A percentile compares a stretch with the other conserved stretches of the same genome.
Evolutionary conservation across 2,329 filamentous ascomycete species (phyloP).

Genomic region (Aspergillus japonicus): DNA sequence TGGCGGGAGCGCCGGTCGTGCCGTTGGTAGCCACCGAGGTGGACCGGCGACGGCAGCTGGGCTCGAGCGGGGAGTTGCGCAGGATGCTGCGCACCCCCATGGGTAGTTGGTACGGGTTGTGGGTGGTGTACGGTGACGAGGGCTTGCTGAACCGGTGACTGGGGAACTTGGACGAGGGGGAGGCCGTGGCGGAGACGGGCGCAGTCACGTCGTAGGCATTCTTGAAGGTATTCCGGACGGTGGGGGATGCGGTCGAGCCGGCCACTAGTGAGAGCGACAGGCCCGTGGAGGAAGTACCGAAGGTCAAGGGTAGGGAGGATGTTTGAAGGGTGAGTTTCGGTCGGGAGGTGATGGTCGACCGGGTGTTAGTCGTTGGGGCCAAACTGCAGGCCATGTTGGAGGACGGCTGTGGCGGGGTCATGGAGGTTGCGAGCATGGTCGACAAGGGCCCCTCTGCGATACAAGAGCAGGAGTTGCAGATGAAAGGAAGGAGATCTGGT

Average conservation of each 20-base stretch:
- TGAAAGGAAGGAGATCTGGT: background rate
- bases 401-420: constrained; percentile 19
- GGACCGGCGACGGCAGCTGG: constrained; percentile 39
- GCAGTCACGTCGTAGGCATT: constrained; percentile 56
- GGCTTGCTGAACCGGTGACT: constrained; percentile 30
- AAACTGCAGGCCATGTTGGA: constrained; percentile 20
- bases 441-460: constrained; percentile 13
- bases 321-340: constrained; percentile 65
- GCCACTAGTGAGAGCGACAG: constrained; percentile 55
- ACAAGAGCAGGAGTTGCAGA: background rate
- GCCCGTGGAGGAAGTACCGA: constrained; percentile 54
- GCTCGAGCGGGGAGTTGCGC: constrained; percentile 47
- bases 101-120: constrained; percentile 43
- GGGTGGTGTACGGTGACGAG: constrained; percentile 30
- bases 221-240: constrained; percentile 60
- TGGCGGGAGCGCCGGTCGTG: constrained; percentile 33
- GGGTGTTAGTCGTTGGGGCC: constrained; percentile 12
- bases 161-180: constrained; percentile 31
- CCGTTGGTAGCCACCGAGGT: constrained; percentile 36
- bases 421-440: constrained; percentile 25
- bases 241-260: constrained; percentile 54
- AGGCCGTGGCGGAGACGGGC: constrained; percentile 40
- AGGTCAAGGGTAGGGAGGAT: constrained; percentile 48
- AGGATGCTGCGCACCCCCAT: constrained; percentile 48
- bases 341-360: constrained; percentile 34